Conservation (phyloP, 352 stramenopile genomes). For the Thalassiosira hispida region DNA sequence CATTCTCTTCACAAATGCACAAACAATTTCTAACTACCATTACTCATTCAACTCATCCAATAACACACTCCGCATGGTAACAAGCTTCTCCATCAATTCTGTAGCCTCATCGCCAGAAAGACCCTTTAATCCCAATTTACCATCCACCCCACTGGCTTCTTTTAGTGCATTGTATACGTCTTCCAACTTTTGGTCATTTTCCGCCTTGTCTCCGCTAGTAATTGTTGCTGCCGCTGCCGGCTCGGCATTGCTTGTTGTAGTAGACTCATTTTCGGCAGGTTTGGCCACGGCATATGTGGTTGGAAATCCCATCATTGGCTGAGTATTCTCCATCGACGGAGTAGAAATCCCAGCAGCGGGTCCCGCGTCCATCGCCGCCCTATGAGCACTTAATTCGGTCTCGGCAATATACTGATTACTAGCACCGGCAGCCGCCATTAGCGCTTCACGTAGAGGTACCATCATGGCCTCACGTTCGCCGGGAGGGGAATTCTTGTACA, state of each 20-base stretch:
- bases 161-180: constrained; percentile 66
- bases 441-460: constrained; percentile 65
- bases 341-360: constrained; percentile 3
- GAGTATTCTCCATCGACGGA: background rate
- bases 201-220: background rate
- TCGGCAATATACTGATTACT: constrained; percentile 52
- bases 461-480: constrained; percentile 60
- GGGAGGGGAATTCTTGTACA: constrained; percentile 70
- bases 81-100: constrained; percentile 60
- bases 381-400: constrained; percentile 13
- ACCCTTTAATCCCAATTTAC: constrained; percentile 71
- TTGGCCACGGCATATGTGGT: constrained; percentile 17
- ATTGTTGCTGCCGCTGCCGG: background rate
- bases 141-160: constrained; percentile 52
- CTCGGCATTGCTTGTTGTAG: background rate
- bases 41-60: constrained; percentile 77
- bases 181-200: constrained; percentile 66
- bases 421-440: constrained; percentile 59
- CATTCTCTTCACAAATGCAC: too few relatives aligned
- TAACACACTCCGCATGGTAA: constrained; percentile 68
- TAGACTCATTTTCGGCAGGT: background rate
- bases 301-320: constrained; percentile 22
- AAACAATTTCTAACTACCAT: too few relatives aligned
- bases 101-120: constrained; percentile 59
- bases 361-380: constrained; percentile 8